These are phyloP conservation scores for Thelephora aurantiotincta DNA, from an alignment of 768 basidiomycete genomes.

Conservation along the genomic window DNA sequence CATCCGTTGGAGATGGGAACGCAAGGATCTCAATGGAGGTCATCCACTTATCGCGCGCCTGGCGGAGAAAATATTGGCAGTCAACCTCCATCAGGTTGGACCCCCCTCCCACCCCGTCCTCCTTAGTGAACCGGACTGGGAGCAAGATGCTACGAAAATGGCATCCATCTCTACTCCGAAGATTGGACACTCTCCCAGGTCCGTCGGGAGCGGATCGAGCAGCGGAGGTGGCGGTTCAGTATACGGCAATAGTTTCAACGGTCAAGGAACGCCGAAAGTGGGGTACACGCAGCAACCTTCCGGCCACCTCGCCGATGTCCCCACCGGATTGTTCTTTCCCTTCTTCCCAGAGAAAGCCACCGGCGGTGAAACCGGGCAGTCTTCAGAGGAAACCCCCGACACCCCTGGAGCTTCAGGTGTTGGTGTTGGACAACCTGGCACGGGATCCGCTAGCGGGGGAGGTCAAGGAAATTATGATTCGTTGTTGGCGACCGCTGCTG, in stretches of 20 bases:
- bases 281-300: constrained; percentile 7
- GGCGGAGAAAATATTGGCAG: constrained; percentile 67
- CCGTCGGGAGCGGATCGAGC: constrained; percentile 15
- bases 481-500: constrained; percentile 47
- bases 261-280: constrained; percentile 4
- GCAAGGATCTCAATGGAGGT: constrained; percentile 65
- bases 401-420: constrained; percentile 1
- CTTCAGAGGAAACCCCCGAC: too few species aligned
- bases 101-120: constrained; percentile 22
- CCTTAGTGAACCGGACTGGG: constrained; percentile 31
- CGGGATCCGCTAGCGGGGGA: neutral
- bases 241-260: constrained; percentile 1
- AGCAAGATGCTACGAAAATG: constrained; percentile 16
- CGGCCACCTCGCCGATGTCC: constrained; percentile 43
- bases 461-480: constrained; percentile 30
- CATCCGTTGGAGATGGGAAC: constrained; percentile 87
- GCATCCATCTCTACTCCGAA: constrained; percentile 17
- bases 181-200: constrained; percentile 17
- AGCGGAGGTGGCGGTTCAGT: constrained; percentile 6
- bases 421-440: constrained; percentile 1
- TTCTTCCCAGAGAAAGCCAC: constrained; percentile 48
- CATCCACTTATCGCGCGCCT: constrained; percentile 78
- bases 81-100: constrained; percentile 50
- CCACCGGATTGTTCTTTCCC: constrained; percentile 60
- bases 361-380: neutral